phyloP scores from a whole-genome alignment of 345 rosid genomes.

The Brassica cretica region DNA sequence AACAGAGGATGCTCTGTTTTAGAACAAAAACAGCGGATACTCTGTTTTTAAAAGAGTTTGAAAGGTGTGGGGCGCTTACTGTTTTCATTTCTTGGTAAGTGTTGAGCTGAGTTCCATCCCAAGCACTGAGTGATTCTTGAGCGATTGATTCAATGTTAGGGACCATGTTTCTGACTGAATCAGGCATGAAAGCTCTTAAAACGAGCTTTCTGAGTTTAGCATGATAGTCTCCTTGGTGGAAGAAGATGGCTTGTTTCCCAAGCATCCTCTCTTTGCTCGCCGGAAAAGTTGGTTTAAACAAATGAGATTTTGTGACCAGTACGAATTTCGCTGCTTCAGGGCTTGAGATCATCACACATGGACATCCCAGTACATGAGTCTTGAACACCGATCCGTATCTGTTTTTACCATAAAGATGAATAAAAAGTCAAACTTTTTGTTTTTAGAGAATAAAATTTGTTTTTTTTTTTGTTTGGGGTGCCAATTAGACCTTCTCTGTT shows the following conservation, averaged over 20 bases:
- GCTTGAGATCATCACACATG: slow-evolving; percentile 87
- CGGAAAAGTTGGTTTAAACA: slow-evolving; percentile 94
- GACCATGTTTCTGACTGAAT: slow-evolving; percentile 57
- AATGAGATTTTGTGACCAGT: slow-evolving; percentile 60
- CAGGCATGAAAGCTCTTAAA: slow-evolving; percentile 60
- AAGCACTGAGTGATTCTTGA: slow-evolving; percentile 45
- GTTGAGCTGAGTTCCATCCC: slow-evolving; percentile 44
- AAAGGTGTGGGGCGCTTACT: slow-evolving; percentile 37
- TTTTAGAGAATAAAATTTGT: not conserved
- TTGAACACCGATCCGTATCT: slow-evolving; percentile 95
- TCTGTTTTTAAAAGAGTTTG: slow-evolving; percentile 3
- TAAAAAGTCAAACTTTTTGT: slow-evolving; percentile 18
- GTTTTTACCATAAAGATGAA: not conserved
- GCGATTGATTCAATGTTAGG: slow-evolving; percentile 56
- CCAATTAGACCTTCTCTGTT: slow-evolving; percentile 50
- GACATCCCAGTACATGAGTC: slow-evolving; percentile 87
- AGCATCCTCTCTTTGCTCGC: slow-evolving; percentile 83
- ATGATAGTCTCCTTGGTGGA: slow-evolving; percentile 89
- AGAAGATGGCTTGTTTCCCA: slow-evolving; percentile 83
- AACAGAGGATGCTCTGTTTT: slow-evolving; percentile 20
- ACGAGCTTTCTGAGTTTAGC: slow-evolving; percentile 65
- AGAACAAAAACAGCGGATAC: not conserved
- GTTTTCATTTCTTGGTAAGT: slow-evolving; percentile 88
- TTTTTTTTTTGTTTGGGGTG: not conserved
- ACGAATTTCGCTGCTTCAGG: slow-evolving; percentile 87